These are phyloP conservation scores for Aureobasidium sp. DNA, from an alignment of 2,329 filamentous ascomycete genomes.

Conservation along the genomic window DNA sequence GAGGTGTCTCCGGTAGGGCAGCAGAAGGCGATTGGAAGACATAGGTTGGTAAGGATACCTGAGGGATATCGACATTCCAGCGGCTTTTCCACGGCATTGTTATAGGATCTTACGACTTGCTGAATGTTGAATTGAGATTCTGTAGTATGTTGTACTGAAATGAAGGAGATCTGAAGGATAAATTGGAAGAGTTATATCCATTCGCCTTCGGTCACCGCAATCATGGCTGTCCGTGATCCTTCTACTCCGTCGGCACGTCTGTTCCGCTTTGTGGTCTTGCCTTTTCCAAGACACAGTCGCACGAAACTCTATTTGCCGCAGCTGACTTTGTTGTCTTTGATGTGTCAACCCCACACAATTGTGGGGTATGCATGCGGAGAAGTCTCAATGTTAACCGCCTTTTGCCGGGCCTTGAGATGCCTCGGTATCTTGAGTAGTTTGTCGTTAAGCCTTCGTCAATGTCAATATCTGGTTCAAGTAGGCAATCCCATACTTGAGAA, in stretches of 20 bases:
- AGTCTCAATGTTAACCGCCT: background rate
- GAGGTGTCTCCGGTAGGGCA: slow-evolving; percentile 33
- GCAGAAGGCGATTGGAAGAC: slow-evolving; percentile 46
- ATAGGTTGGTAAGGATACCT: slow-evolving; percentile 39
- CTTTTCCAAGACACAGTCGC: background rate
- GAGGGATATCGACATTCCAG: slow-evolving; percentile 41
- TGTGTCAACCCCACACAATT: background rate
- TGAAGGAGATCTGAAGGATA: background rate
- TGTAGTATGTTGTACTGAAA: background rate
- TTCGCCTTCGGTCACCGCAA: background rate
- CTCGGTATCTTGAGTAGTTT: background rate
- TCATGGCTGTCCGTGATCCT: background rate
- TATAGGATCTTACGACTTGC: background rate
- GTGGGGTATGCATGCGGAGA: background rate
- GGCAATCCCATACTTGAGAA: background rate
- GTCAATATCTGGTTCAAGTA: background rate
- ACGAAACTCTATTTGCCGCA: background rate
- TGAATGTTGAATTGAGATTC: background rate
- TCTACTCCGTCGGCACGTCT: background rate
- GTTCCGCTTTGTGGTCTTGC: background rate
- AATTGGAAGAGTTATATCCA: background rate
- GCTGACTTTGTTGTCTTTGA: background rate
- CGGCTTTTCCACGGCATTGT: slow-evolving; percentile 48
- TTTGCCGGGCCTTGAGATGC: background rate
- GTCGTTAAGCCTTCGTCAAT: background rate